These are phyloP conservation scores for Kitagawia praeruptora DNA, from an alignment of 129 eudicot genomes.

Conservation along the genomic window DNA sequence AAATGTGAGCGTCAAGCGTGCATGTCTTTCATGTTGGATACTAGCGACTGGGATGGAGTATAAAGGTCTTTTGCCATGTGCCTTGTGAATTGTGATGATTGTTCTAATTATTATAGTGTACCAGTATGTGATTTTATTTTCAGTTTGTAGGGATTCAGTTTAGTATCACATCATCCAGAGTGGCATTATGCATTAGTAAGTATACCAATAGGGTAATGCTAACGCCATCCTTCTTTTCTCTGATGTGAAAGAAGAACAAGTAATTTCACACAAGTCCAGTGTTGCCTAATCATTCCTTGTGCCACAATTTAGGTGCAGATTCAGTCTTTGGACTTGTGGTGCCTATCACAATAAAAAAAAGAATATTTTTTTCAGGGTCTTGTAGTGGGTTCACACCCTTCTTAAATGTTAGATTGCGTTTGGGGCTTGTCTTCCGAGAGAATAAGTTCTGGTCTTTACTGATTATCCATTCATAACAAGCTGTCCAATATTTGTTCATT, in stretches of 20 bases:
- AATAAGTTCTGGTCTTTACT: background rate
- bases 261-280: background rate
- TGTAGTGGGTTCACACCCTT: background rate
- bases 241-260: background rate
- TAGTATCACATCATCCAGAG: background rate
- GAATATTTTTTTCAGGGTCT: background rate
- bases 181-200: background rate
- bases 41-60: background rate
- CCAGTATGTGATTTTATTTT: background rate
- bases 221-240: background rate
- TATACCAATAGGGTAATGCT: background rate
- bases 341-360: background rate
- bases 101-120: background rate
- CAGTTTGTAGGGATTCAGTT: background rate
- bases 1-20: background rate
- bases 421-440: background rate
- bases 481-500: background rate
- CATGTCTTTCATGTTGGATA: background rate
- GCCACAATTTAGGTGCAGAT: background rate
- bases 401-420: background rate
- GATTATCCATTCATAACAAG: background rate
- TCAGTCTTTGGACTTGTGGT: background rate
- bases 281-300: background rate
- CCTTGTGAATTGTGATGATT: background rate
- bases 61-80: background rate